Conservation (phyloP, 768 basidiomycete species). For the Auricularia sp. region DNA sequence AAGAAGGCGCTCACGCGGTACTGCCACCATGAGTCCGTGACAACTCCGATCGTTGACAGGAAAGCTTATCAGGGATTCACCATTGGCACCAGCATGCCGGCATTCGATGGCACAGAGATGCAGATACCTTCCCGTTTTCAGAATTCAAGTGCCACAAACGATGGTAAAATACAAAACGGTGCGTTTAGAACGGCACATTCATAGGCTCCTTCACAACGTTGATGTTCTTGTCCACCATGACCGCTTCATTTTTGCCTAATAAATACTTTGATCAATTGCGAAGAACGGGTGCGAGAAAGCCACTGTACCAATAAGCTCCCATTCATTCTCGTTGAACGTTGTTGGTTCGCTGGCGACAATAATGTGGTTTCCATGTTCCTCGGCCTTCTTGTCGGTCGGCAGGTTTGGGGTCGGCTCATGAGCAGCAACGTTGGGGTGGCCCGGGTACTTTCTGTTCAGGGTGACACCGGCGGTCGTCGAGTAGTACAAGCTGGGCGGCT, state of each 20-base stretch:
- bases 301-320: slow-evolving; percentile 16
- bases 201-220: neutral
- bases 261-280: neutral
- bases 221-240: neutral
- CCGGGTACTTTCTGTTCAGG: slow-evolving; percentile 25
- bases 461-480: slow-evolving; percentile 23
- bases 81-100: too few species aligned
- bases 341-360: slow-evolving; percentile 26
- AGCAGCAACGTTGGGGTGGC: slow-evolving; percentile 19
- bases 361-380: slow-evolving; percentile 24
- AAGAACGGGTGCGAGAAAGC: neutral
- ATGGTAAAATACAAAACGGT: too few species aligned
- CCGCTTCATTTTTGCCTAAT: neutral
- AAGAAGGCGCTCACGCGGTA: too few species aligned
- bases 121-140: too few species aligned
- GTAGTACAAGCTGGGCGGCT: slow-evolving; percentile 24
- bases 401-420: slow-evolving; percentile 8
- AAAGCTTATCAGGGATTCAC: too few species aligned
- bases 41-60: too few species aligned
- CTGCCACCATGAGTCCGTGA: too few species aligned
- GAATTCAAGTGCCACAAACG: too few species aligned
- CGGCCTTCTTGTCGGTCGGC: slow-evolving; percentile 12
- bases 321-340: slow-evolving; percentile 20
- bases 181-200: neutral
- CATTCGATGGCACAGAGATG: too few species aligned